Evolutionary conservation across 495 filamentous ascomycete genomes (phyloP).

Genomic region (Penicillium atrosanguineum): DNA sequence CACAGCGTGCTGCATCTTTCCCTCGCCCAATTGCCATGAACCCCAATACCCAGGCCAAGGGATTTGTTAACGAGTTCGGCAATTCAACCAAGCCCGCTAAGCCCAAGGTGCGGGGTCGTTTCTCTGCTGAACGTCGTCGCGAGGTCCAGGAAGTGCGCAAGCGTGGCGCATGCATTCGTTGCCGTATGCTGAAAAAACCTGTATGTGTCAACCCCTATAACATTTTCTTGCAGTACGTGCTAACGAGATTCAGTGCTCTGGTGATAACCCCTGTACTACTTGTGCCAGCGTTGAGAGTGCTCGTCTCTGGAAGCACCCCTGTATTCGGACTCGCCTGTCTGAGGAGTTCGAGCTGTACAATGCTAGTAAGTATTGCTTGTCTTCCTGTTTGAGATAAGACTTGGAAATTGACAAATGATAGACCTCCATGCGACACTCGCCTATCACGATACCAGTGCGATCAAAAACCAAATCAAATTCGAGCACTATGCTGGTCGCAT

Average conservation of each 20-base stretch:
- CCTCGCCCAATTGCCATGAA: constrained; percentile 57
- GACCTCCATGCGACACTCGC: constrained; percentile 67
- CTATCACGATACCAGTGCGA: constrained; percentile 59
- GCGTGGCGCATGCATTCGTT: constrained; percentile 80
- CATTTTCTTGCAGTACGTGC: background rate
- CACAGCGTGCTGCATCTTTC: constrained; percentile 45
- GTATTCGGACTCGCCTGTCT: constrained; percentile 70
- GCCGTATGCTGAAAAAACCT: constrained; percentile 82
- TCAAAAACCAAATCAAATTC: constrained; percentile 56
- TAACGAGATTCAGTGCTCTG: constrained; percentile 56
- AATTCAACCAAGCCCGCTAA: constrained; percentile 50
- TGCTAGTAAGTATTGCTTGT: constrained; percentile 45
- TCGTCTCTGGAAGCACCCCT: constrained; percentile 76
- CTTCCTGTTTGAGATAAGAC: background rate
- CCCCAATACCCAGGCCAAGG: constrained; percentile 50
- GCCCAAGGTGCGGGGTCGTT: constrained; percentile 64
- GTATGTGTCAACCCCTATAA: constrained; percentile 26
- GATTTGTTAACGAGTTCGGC: constrained; percentile 57
- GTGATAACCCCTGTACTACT: constrained; percentile 76
- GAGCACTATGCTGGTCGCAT: constrained; percentile 58
- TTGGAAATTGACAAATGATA: constrained; percentile 23
- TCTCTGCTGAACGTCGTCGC: constrained; percentile 63
- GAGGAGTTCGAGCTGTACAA: constrained; percentile 73
- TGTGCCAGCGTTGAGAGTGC: constrained; percentile 75
- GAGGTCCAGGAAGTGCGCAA: constrained; percentile 81